A percentile compares a stretch with the other conserved stretches of the same genome.
Evolutionary conservation across 176 grass and related monocot genomes (phyloP).

Genomic region (Carex cristatella): DNA sequence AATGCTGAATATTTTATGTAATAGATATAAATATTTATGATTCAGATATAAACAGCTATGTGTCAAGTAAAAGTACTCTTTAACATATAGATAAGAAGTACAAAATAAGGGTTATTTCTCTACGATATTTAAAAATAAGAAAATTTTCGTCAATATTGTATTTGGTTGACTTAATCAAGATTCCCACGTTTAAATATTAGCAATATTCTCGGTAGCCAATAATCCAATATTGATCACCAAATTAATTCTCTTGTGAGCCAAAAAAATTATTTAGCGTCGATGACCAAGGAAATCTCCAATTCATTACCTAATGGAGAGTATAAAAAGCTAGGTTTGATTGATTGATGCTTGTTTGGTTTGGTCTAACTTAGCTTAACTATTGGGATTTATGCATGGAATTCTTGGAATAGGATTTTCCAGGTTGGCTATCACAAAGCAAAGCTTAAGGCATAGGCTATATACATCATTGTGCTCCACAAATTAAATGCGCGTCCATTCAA

Average conservation of each 20-base stretch:
- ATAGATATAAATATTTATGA: too few relatives aligned
- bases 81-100: too few relatives aligned
- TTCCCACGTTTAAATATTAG: neutral
- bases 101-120: too few relatives aligned
- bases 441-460: neutral
- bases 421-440: constrained; percentile 1
- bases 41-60: neutral
- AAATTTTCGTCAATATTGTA: neutral
- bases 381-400: neutral
- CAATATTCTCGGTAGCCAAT: too few relatives aligned
- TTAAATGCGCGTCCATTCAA: neutral
- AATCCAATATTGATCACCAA: too few relatives aligned
- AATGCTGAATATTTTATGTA: too few relatives aligned
- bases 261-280: too few relatives aligned
- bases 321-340: neutral
- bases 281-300: neutral
- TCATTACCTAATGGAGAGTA: neutral
- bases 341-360: neutral
- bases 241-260: too few relatives aligned
- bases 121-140: neutral
- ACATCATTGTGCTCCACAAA: neutral
- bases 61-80: neutral
- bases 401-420: constrained; percentile 4
- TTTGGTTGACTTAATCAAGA: neutral
- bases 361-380: neutral